A percentile compares a stretch with the other conserved stretches of the same genome.
These are phyloP conservation scores for Ceratobasidium sp. DNA, from an alignment of 1,284 basidiomycete species.

Conservation along the genomic window DNA sequence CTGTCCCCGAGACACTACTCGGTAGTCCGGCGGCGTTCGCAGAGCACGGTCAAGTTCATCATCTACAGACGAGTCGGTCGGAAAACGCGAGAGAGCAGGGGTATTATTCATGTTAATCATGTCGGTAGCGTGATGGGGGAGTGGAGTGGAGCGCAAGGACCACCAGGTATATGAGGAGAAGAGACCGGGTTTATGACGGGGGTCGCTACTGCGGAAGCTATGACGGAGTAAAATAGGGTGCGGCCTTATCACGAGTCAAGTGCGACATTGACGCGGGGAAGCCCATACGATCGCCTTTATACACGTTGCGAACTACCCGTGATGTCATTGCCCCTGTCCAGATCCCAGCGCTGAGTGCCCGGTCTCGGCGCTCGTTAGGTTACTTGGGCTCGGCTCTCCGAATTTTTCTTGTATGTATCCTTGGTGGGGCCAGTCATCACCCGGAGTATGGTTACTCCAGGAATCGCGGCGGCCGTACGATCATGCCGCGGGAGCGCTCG, in stretches of 20 bases:
- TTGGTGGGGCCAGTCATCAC: too few relatives aligned
- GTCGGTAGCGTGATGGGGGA: background rate
- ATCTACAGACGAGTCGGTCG: constrained; percentile 19
- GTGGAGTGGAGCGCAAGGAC: background rate
- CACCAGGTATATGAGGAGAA: constrained; percentile 1
- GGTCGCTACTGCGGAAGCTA: background rate
- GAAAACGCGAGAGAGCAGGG: constrained; percentile 16
- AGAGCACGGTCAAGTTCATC: constrained; percentile 12
- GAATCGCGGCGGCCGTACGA: too few relatives aligned
- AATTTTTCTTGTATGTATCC: too few relatives aligned
- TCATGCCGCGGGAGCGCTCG: too few relatives aligned
- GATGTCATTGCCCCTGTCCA: constrained; percentile 19
- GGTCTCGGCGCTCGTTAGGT: too few relatives aligned
- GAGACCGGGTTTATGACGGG: background rate
- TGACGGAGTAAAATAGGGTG: constrained; percentile 8
- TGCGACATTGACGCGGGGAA: background rate
- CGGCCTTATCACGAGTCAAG: background rate
- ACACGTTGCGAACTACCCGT: constrained; percentile 3
- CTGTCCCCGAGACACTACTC: background rate
- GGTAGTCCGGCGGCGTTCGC: constrained; percentile 4
- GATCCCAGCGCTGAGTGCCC: background rate
- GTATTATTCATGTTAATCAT: constrained; percentile 4
- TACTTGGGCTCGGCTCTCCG: too few relatives aligned
- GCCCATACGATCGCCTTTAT: too few relatives aligned
- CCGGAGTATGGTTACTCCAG: too few relatives aligned